A percentile compares a stretch with the other conserved stretches of the same genome.
Evolutionary conservation across 108 stramenopile species (phyloP).

Genomic region (Nitzschia sp.): DNA sequence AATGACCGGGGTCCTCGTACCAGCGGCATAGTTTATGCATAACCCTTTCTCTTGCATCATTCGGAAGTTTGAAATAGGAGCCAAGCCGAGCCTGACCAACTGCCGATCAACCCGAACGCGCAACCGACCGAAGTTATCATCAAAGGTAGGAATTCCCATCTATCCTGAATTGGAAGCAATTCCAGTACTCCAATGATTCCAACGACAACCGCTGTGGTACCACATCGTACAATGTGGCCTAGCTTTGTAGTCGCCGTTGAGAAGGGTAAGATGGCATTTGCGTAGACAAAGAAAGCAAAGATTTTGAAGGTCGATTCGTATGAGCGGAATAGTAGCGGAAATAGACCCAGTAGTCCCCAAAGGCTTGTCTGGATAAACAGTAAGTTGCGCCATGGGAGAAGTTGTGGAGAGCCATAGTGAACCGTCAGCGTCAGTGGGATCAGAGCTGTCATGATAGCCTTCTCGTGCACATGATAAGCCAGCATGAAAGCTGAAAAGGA

Average conservation of each 20-base stretch:
- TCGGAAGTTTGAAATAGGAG: not conserved
- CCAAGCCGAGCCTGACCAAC: constrained; percentile 49
- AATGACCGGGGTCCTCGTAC: no score
- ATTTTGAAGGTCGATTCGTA: constrained; percentile 62
- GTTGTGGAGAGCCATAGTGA: constrained; percentile 17
- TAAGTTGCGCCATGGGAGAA: constrained; percentile 30
- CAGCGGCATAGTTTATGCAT: no score
- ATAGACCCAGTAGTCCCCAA: constrained; percentile 66
- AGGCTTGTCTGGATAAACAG: constrained; percentile 49
- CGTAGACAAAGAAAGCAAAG: constrained; percentile 46
- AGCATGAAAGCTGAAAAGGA: constrained; percentile 72
- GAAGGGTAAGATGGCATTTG: constrained; percentile 25
- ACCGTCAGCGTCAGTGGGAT: constrained; percentile 67
- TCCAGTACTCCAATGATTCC: constrained; percentile 51
- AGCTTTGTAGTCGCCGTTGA: constrained; percentile 1
- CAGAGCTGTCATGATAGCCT: constrained; percentile 87
- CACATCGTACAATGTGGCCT: constrained; percentile 3
- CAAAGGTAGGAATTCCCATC: constrained; percentile 76
- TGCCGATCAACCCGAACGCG: constrained; percentile 59
- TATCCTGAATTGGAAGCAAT: constrained; percentile 51
- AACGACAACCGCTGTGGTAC: constrained; percentile 10
- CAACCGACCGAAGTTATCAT: constrained; percentile 68
- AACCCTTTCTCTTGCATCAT: not conserved
- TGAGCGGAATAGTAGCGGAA: constrained; percentile 69
- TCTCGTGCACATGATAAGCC: constrained; percentile 96